Base-by-base conservation (phyloP, 2,329 filamentous ascomycete genomes). In the Fusarium cyanostomum region DNA sequence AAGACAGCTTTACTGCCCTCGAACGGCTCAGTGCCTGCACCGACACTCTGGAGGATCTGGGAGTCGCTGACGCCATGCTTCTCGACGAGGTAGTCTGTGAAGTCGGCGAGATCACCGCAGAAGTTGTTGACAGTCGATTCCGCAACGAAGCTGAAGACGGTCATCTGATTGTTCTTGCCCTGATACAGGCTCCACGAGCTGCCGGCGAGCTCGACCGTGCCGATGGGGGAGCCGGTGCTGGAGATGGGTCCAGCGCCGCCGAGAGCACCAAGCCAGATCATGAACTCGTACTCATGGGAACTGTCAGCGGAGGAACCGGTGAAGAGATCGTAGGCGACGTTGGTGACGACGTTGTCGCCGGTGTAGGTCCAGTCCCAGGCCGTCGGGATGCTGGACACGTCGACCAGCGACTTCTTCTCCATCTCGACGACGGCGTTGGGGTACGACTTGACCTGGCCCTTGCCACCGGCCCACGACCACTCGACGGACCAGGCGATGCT, bases 251-350 rank as follows among this genome's bases (percentile, higher is more conserved):
- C 61, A 11, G 69, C 69, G 15, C 69, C 61, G 38, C 66, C 68
- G 2, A 56, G 49, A 12, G 54, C 31, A 11, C 46, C 61, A 2
- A 70, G 66, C 67, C 64, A 70, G 65, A 71, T 66, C 64, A 70
- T 69, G 49, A 71, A 62, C 45, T 70, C 66, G 52, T 86, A 86
- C 67, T 85, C 77, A 16, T 79, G 70, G 45, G 78, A 80, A 27
- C 71, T 72, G 7, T 80, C 75, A n/a, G 77, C 77, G 33, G 79
- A 77, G 21, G 73, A 73, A 11, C 76, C 75, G 34, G 84, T 84
- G 77, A 87, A 88, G 46, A 88, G 73, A 68, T 88, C 84, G 71
- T 86, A 88, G 18, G 84, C 78, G 11, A 88, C 85, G 67, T 88
- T 79, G 39, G 83, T 82, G 35, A 85, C 75, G 44, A 87, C 67